Percentiles rank a stretch among this genome's conserved stretches.
Evolutionary conservation across 2,329 filamentous ascomycete genomes (phyloP).

Genomic region (Diaporthe helianthi): DNA sequence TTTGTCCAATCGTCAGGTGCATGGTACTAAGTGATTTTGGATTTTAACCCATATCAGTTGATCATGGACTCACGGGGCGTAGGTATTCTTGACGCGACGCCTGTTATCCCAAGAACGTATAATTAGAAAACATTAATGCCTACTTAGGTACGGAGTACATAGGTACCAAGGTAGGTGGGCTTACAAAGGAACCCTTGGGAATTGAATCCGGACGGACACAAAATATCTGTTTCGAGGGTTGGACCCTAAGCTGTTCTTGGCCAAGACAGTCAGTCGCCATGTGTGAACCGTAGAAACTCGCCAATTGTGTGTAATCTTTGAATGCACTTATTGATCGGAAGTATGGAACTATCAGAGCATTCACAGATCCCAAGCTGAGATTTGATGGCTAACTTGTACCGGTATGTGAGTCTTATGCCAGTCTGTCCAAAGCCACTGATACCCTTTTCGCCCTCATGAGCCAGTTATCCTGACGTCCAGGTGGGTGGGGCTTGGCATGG

Average conservation of each 20-base stretch:
- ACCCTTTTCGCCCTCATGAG: neutral
- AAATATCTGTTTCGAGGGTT: neutral
- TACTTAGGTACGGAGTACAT: too few species aligned
- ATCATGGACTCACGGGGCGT: neutral
- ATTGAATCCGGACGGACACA: too few species aligned
- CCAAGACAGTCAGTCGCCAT: neutral
- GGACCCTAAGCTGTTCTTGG: neutral
- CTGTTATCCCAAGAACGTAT: too few species aligned
- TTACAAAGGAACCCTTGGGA: too few species aligned
- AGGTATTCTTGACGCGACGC: too few species aligned
- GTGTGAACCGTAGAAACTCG: too few species aligned
- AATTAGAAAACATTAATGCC: too few species aligned
- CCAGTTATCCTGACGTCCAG: neutral
- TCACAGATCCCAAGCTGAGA: neutral
- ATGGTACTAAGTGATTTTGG: neutral
- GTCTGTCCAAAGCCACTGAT: neutral
- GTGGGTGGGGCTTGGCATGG: neutral
- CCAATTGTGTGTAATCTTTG: too few species aligned
- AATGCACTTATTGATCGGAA: too few species aligned
- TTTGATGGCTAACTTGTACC: neutral
- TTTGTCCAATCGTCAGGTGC: neutral
- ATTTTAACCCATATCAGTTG: neutral
- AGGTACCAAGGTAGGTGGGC: too few species aligned
- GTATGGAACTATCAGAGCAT: neutral
- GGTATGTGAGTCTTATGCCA: neutral